A percentile compares a stretch with the other conserved stretches of the same genome.
phyloP scores from a whole-genome alignment of 1,139 yeast genomes.

The Wickerhamomyces sp. region DNA sequence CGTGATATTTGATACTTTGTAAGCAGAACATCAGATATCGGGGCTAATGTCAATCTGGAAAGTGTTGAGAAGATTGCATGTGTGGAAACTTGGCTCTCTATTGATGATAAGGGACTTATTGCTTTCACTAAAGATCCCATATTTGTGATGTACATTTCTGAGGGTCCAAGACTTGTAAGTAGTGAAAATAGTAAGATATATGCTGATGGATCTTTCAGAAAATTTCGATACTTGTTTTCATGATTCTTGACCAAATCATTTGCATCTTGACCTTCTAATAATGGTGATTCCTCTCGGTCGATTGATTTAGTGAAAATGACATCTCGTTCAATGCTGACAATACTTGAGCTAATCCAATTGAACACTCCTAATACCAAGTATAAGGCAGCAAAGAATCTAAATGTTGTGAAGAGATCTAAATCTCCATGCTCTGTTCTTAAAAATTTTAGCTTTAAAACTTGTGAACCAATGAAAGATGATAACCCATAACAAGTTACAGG shows the following conservation, averaged over 20 bases:
- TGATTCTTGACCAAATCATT: constrained; percentile 30
- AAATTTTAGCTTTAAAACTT: constrained; percentile 40
- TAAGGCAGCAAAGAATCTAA: constrained; percentile 51
- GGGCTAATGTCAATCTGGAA: constrained; percentile 65
- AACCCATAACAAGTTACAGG: constrained; percentile 89
- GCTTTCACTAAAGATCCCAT: constrained; percentile 58
- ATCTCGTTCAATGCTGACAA: constrained; percentile 60
- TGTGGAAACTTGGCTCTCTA: constrained; percentile 48
- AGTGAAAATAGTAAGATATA: constrained; percentile 62
- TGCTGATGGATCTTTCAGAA: constrained; percentile 60
- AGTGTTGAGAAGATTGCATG: constrained; percentile 56
- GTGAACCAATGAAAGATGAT: constrained; percentile 54
- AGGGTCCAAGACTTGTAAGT: constrained; percentile 73
- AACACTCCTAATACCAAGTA: constrained; percentile 53
- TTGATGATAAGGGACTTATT: constrained; percentile 25
- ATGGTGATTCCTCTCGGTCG: constrained; percentile 15
- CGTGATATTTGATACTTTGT: constrained; percentile 31
- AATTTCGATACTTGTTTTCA: constrained; percentile 41
- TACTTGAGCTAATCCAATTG: constrained; percentile 59
- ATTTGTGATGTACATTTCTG: constrained; percentile 84
- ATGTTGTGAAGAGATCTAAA: constrained; percentile 51
- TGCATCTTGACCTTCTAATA: constrained; percentile 9
- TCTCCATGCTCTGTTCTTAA: constrained; percentile 31
- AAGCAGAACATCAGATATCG: constrained; percentile 52
- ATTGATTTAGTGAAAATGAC: constrained; percentile 33